Conservation (phyloP, 495 filamentous ascomycete genomes). For the Hypoxylon perforatum region DNA sequence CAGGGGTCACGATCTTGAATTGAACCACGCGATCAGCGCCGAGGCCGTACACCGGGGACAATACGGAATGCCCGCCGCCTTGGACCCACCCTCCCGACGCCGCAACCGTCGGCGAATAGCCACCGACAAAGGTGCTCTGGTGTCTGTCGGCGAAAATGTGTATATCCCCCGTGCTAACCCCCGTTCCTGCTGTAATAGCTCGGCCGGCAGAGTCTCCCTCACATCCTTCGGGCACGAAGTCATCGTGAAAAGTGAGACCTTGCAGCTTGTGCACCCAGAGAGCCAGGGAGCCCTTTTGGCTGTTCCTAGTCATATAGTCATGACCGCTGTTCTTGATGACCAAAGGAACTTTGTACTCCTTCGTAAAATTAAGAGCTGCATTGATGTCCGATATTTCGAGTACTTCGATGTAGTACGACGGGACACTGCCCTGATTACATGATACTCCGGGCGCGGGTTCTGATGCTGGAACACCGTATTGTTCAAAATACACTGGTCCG, state of each 20-base stretch:
- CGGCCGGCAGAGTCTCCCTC: constrained; percentile 45
- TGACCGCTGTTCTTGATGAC: constrained; percentile 68
- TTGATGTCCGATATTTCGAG: constrained; percentile 48
- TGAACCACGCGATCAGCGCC: constrained; percentile 72
- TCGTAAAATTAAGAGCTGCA: constrained; percentile 60
- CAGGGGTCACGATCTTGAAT: constrained; percentile 69
- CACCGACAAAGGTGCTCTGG: constrained; percentile 52
- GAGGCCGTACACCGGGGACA: constrained; percentile 67
- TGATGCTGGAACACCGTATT: constrained; percentile 39
- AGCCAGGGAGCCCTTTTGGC: constrained; percentile 60
- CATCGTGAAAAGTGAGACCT: constrained; percentile 48
- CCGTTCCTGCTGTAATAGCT: constrained; percentile 54
- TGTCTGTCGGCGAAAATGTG: constrained; percentile 45
- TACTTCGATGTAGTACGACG: constrained; percentile 64
- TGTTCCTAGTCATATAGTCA: constrained; percentile 66
- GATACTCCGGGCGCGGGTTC: constrained; percentile 30
- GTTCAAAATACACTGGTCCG: constrained; percentile 53
- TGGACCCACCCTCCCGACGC: constrained; percentile 67
- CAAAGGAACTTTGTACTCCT: constrained; percentile 46
- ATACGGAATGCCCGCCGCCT: constrained; percentile 69
- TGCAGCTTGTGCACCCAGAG: constrained; percentile 63
- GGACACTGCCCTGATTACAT: constrained; percentile 41
- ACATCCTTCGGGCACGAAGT: constrained; percentile 54
- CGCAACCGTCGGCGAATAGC: constrained; percentile 40
- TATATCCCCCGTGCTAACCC: constrained; percentile 51